Evolutionary conservation across 345 rosid genomes (phyloP), one percentile per base, ranked within the genome.

Genomic region (Limnanthes douglasii): DNA sequence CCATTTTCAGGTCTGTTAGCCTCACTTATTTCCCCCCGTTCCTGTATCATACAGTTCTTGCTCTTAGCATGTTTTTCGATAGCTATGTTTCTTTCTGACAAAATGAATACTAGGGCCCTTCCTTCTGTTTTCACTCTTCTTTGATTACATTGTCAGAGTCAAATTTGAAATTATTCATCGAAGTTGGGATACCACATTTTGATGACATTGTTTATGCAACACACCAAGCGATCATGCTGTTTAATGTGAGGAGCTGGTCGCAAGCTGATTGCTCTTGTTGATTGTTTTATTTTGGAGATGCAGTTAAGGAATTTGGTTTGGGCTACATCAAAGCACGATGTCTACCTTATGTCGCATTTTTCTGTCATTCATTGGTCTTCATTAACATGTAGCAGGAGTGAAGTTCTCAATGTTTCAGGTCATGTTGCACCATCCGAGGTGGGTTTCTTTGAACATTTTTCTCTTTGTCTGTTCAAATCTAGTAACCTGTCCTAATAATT

Each of bases 221-320:
- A n/a, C n/a, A n/a, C n/a, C n/a, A n/a, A n/a, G n/a, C n/a, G n/a
- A n/a, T n/a, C n/a, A n/a, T n/a, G n/a, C n/a, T n/a, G n/a, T n/a
- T n/a, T n/a, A n/a, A n/a, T n/a, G n/a, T n/a, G n/a, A n/a, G n/a
- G n/a, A n/a, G n/a, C n/a, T n/a, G n/a, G n/a, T n/a, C n/a, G n/a
- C 15, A 20, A 32, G 41, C 29, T 34, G 31, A 9, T 51, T 0
- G 5, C 34, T 17, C 36, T 36, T 33, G 11, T 34, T 51, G 38
- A 37, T 41, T 8, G 26, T 26, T 43, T 17, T 41, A 29, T 8
- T 9, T 48, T 18, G 44, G 34, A 50, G 25, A 17, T 68, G 65
- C 63, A 80, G 83, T 59, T 80, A 55, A 65, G 93, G 75, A 80
- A 80, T 57, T 57, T 80, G 59, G 73, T 80, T 18, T 73, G 93